Evolutionary conservation across 495 filamentous ascomycete genomes (phyloP), one percentile per base, ranked within the genome.

Genomic region (Aspergillus steynii): DNA sequence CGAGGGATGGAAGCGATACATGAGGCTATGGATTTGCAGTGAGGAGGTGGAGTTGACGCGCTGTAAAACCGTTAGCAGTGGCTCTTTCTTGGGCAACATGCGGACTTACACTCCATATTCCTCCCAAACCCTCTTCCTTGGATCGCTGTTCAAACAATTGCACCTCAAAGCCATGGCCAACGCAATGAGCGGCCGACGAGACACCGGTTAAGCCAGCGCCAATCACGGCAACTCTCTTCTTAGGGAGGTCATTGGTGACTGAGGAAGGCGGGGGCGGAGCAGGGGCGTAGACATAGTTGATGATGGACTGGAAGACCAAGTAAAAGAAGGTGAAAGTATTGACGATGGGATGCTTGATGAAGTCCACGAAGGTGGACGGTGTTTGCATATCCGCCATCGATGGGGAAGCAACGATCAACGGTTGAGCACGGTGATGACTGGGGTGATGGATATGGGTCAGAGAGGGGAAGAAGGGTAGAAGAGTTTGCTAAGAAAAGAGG

Each of bases 1-100:
- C 0, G 88, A 90, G 0, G 91, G 92, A 60, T 93, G 90, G 72
- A 95, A 96, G 32, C 92, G 85, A 73, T 93, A 95, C 91, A 95
- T 93, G 60, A 93, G 74, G 48, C 87, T 90, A 70, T 95, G 89
- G 45, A 95, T 91, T 64, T 95, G 91, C 0, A 95, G 82, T 48
- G 88, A 82, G 1, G 89, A 92, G 9, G 91, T 93, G 60, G 88
- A 90, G 78, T 93, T 93, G 47, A 94, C 91, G 76, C 84, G 82
- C 87, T 92, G 47, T 20, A 15, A 8, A 0, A 4, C 25, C 26
- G 29, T 45, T 29, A 28, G n/a, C 26, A 34, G 7, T 37, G 27
- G 27, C 29, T 27, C 48, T 28, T 8, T 28, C 25, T 25, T 31
- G 12, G 2, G 26, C 4, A 7, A 4, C 31, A 8, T 15, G 56